Percentiles rank a stretch among this genome's conserved stretches.
Evolutionary conservation across 2,329 filamentous ascomycete genomes (phyloP).

Genomic region (Fusarium tuaranense): DNA sequence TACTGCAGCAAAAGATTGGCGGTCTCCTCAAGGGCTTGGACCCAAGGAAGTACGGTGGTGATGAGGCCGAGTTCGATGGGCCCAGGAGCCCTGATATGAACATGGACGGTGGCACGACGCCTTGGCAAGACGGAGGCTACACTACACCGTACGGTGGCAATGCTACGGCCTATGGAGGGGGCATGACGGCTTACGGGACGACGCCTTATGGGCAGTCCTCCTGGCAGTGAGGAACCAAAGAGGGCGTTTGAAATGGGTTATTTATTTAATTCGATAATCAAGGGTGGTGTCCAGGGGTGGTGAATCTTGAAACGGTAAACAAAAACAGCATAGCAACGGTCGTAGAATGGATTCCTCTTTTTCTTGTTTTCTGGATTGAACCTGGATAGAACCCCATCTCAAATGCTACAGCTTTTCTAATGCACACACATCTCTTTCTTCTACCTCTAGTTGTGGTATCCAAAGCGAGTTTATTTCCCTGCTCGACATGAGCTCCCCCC

Average conservation of each 20-base stretch:
- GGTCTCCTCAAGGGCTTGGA: conserved; percentile 74
- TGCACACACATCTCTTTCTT: conserved; percentile 3
- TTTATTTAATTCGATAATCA: conserved; percentile 32
- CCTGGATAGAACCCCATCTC: not conserved
- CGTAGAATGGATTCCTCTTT: conserved; percentile 39
- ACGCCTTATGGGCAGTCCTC: conserved; percentile 62
- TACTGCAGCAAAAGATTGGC: conserved; percentile 91
- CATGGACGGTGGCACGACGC: conserved; percentile 67
- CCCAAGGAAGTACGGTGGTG: conserved; percentile 61
- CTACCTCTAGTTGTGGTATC: conserved; percentile 25
- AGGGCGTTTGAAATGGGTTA: conserved; percentile 39
- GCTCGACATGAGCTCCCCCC: conserved; percentile 7
- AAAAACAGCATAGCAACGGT: conserved; percentile 44
- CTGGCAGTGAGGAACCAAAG: conserved; percentile 56
- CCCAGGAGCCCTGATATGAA: conserved; percentile 74
- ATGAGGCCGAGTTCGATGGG: conserved; percentile 71
- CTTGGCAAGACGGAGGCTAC: conserved; percentile 74
- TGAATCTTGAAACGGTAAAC: conserved; percentile 39
- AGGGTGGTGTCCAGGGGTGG: conserved; percentile 24
- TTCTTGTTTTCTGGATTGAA: conserved; percentile 17
- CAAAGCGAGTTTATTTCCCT: conserved; percentile 19
- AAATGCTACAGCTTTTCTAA: not conserved
- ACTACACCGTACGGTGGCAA: conserved; percentile 74
- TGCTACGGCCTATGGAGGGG: conserved; percentile 75
- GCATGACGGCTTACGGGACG: conserved; percentile 75